Base-by-base conservation (phyloP, 257 asterid species). In the Mentha longifolia region DNA sequence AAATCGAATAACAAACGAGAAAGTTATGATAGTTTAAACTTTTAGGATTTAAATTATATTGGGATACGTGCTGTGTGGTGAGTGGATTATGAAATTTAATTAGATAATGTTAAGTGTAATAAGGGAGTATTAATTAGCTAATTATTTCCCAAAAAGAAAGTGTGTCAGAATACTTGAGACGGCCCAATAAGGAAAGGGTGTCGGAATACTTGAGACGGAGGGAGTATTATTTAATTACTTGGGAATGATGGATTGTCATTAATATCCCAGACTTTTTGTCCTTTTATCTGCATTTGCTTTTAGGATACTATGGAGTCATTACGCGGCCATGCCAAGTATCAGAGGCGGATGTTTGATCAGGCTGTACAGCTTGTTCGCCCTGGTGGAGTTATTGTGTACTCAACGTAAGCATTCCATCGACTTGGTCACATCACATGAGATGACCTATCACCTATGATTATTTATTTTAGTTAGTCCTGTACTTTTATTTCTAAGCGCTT, bases 291-390 rank as follows among this genome's bases (percentile, higher is more conserved):
- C 52, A 74, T 61, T 45, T 67, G 51, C 61, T 67, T 76, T 74
- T 77, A 94, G 98, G 95, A 84, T 22, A 91, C 97, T 17, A 49
- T 94, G 65, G 95, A 89, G 60, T 94, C 99, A 57, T 79, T 94
- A 63, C 85, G 92, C 79, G 66, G 81, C 43, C 95, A 94, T 86
- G 95, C 96, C 52, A 94, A 69, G 82, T 94, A 94, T 70, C 99
- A 94, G 77, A 91, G 89, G 68, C 78, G 85, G 80, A 91, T 94
- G 99, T 82, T 94, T 77, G 97, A 94, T 82, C 97, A 91, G 84
- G 99, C 99, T 71, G 97, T 94, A 77, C 98, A 91, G 76, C 96
- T 94, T 72, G 98, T 94, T 77, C 93, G 96, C 66, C 95, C 99
- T 65, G 98, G 99, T 64, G 99, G 99, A 73, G 92, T 91, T 61